Evolutionary conservation across 495 filamentous ascomycete species (phyloP).

Genomic region (Geopyxis carbonaria): DNA sequence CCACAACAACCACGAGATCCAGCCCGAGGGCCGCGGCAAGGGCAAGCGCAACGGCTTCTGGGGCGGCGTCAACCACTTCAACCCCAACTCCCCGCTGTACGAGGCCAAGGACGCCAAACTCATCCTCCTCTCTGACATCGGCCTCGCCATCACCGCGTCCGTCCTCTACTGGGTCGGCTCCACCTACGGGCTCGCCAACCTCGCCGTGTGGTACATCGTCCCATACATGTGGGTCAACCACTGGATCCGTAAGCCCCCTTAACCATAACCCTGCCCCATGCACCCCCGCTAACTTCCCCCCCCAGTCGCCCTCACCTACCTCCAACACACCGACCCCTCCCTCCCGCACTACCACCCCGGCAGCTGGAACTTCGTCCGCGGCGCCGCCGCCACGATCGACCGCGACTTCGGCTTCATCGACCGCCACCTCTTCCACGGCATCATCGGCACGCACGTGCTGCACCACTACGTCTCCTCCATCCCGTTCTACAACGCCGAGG

Average conservation of each 20-base stretch:
- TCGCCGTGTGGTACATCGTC: constrained; percentile 81
- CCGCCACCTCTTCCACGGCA: constrained; percentile 70
- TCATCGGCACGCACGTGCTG: constrained; percentile 80
- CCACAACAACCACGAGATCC: constrained; percentile 76
- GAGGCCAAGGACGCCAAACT: constrained; percentile 72
- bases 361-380: constrained; percentile 69
- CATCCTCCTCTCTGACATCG: constrained; percentile 70
- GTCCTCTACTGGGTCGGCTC: constrained; percentile 43
- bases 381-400: constrained; percentile 72
- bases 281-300: no score
- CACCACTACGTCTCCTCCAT: constrained; percentile 77
- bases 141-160: constrained; percentile 40
- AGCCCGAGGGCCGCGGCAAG: constrained; percentile 69
- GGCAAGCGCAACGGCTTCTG: constrained; percentile 73
- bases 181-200: constrained; percentile 66
- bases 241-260: constrained; percentile 64
- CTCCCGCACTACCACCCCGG: constrained; percentile 66
- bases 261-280: no score
- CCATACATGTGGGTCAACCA: constrained; percentile 98
- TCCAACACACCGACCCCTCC: constrained; percentile 74
- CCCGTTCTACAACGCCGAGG: constrained; percentile 80
- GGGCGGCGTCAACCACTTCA: constrained; percentile 84
- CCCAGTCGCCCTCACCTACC: constrained; percentile 59
- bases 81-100: constrained; percentile 70
- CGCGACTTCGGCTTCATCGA: constrained; percentile 80